Conservation (phyloP, 2,329 filamentous ascomycete genomes). For the Pseudonectria foliicola region DNA sequence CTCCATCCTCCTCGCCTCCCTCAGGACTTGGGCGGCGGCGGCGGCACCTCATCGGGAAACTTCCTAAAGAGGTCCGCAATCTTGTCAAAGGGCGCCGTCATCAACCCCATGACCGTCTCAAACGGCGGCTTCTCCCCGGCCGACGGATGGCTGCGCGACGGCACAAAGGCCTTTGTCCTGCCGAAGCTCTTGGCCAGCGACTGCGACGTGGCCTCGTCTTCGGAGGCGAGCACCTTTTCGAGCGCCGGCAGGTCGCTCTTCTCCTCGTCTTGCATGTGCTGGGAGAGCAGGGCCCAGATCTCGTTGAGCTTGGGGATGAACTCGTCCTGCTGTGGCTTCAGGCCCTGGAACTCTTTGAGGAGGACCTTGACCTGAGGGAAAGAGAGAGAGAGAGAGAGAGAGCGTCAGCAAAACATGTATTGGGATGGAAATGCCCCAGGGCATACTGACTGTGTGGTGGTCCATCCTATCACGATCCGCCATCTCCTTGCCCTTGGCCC, state of each 20-base stretch:
- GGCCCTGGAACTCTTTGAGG: conserved; percentile 41
- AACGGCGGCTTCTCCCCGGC: conserved; percentile 46
- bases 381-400: no score
- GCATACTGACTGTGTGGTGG: conserved; percentile 34
- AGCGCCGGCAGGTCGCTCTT: conserved; percentile 40
- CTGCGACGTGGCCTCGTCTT: conserved; percentile 25
- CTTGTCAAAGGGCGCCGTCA: conserved; percentile 51
- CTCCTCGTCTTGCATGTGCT: conserved; percentile 47
- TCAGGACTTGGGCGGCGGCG: no score
- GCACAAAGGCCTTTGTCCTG: conserved; percentile 47
- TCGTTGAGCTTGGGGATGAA: conserved; percentile 37
- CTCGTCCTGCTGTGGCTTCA: conserved; percentile 30
- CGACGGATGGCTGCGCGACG: conserved; percentile 43
- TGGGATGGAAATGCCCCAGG: no score
- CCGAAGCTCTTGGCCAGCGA: conserved; percentile 36
- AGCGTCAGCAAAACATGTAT: no score
- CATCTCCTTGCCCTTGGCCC: conserved; percentile 32
- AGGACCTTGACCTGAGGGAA: conserved; percentile 40
- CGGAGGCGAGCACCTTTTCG: conserved; percentile 32
- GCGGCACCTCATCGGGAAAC: conserved; percentile 35
- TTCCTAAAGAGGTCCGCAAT: conserved; percentile 47
- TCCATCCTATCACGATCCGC: conserved; percentile 41
- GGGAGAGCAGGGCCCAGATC: conserved; percentile 35
- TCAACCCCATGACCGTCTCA: conserved; percentile 45
- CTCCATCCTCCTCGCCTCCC: no score